Conservation (phyloP, 371 early-diverging fungal genomes). For the Mortierella sp. region DNA sequence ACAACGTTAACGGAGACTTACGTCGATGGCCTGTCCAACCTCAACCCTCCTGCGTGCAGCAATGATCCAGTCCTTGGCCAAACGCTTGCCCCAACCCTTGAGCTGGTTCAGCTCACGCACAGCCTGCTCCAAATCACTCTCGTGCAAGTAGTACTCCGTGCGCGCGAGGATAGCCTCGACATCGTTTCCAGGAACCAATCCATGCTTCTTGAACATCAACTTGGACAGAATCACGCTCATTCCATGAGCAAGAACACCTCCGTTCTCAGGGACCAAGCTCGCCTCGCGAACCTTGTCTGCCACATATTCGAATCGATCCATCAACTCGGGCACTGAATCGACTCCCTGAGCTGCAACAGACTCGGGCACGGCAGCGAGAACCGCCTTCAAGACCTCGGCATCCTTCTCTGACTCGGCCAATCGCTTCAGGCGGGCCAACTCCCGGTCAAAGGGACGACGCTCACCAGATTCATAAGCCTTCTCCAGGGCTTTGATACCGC, state of each 20-base stretch:
- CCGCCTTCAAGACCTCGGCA: constrained; percentile 75
- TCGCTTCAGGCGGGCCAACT: constrained; percentile 72
- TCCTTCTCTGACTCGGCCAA: constrained; percentile 66
- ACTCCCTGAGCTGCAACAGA: constrained; percentile 74
- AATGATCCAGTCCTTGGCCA: constrained; percentile 92
- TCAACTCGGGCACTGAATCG: constrained; percentile 76
- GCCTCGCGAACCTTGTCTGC: constrained; percentile 81
- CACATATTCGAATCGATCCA: constrained; percentile 78
- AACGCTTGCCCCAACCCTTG: constrained; percentile 91
- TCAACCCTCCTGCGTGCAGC: constrained; percentile 89
- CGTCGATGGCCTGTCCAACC: constrained; percentile 91
- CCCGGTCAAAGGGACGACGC: constrained; percentile 72
- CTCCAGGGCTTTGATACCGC: constrained; percentile 67
- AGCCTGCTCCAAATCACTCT: constrained; percentile 89
- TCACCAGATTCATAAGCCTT: constrained; percentile 56
- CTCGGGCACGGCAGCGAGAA: constrained; percentile 72
- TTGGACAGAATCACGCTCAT: constrained; percentile 81
- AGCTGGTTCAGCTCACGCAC: constrained; percentile 94
- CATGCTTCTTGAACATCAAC: constrained; percentile 87
- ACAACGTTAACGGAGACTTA: no score
- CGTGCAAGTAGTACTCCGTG: constrained; percentile 78
- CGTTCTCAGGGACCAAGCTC: constrained; percentile 89
- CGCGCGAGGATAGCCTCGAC: constrained; percentile 92
- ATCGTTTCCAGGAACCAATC: constrained; percentile 88
- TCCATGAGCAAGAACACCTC: constrained; percentile 86